A percentile compares a stretch with the other conserved stretches of the same genome.
These are phyloP conservation scores for Exophiala phaeomuriformis DNA, from an alignment of 2,329 filamentous ascomycete genomes.

Conservation along the genomic window DNA sequence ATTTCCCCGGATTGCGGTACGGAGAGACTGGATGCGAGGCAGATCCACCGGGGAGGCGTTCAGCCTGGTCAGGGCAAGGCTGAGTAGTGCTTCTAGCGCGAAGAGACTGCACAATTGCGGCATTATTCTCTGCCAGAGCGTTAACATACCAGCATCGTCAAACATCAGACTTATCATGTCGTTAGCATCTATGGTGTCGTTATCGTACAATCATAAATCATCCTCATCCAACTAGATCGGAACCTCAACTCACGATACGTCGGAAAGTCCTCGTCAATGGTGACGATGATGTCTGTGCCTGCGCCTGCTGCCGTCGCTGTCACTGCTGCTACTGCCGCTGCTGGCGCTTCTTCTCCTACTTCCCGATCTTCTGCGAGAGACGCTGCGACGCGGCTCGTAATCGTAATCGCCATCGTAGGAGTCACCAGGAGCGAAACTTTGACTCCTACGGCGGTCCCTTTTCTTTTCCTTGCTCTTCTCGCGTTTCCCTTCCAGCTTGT, in stretches of 20 bases:
- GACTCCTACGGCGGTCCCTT: constrained; percentile 10
- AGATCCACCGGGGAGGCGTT: too few species aligned
- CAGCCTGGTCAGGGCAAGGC: too few species aligned
- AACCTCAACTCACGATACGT: neutral
- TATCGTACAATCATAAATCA: too few species aligned
- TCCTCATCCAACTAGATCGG: too few species aligned
- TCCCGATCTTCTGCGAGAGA: constrained; percentile 8
- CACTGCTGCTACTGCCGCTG: constrained; percentile 13
- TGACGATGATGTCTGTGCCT: constrained; percentile 15
- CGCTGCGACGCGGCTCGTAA: constrained; percentile 9
- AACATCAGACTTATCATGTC: too few species aligned
- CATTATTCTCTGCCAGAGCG: too few species aligned
- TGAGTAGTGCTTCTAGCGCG: too few species aligned
- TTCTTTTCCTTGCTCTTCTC: constrained; percentile 22
- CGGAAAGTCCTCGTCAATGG: neutral
- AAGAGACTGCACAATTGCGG: too few species aligned
- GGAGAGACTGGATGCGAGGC: too few species aligned
- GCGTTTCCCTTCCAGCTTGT: constrained; percentile 23
- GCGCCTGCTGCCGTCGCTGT: constrained; percentile 19
- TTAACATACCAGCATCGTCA: too few species aligned
- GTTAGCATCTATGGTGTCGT: too few species aligned
- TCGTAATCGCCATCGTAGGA: constrained; percentile 16
- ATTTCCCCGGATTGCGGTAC: too few species aligned
- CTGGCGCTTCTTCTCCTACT: constrained; percentile 14
- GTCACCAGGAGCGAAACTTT: constrained; percentile 4